phyloP scores from a whole-genome alignment of 768 basidiomycete genomes.

The Daedaleopsis sinensis region DNA sequence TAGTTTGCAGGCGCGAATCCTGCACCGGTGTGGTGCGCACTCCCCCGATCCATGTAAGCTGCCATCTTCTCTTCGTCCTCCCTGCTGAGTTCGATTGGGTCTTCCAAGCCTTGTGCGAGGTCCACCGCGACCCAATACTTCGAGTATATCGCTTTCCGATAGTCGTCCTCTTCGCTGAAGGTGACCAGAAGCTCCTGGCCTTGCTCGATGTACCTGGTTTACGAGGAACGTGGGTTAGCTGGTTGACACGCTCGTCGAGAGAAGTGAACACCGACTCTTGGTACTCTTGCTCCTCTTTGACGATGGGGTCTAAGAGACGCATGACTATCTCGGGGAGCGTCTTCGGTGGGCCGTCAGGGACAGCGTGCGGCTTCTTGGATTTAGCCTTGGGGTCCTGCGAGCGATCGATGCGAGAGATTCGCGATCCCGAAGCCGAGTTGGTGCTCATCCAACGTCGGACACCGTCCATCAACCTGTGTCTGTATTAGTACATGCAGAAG shows the following conservation, averaged over 20 bases:
- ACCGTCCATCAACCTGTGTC: conserved; percentile 69
- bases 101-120: conserved; percentile 13
- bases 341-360: conserved; percentile 29
- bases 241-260: background rate
- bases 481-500: background rate
- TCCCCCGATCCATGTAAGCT: conserved; percentile 47
- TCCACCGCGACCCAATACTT: conserved; percentile 25
- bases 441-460: conserved; percentile 79
- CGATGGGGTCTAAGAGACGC: conserved; percentile 61
- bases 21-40: conserved; percentile 37
- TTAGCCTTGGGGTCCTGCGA: conserved; percentile 32
- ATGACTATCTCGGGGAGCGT: conserved; percentile 64
- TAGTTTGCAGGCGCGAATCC: conserved; percentile 46
- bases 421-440: conserved; percentile 45
- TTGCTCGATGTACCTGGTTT: conserved; percentile 70
- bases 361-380: conserved; percentile 19
- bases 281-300: conserved; percentile 74
- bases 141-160: conserved; percentile 18
- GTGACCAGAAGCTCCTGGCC: conserved; percentile 65
- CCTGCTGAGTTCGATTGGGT: conserved; percentile 13
- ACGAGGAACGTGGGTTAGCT: conserved; percentile 5
- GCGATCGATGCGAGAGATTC: conserved; percentile 42
- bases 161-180: conserved; percentile 40
- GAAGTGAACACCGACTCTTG: conserved; percentile 49
- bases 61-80: conserved; percentile 38